phyloP scores from a whole-genome alignment of 1,139 yeast genomes.

The Magnusiomyces sp. region DNA sequence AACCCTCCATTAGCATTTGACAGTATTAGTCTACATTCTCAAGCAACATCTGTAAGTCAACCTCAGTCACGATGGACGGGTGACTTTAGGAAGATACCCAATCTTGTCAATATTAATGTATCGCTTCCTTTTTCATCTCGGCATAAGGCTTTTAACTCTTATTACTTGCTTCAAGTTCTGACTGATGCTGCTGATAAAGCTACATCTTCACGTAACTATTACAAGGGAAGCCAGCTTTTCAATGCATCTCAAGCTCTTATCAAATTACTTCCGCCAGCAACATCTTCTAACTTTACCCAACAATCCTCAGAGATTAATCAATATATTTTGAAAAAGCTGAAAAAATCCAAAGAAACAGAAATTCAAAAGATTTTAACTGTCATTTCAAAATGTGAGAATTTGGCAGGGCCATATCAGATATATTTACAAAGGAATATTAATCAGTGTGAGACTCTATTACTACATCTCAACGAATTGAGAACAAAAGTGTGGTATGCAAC shows the following conservation, averaged over 20 bases:
- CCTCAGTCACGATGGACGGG: background rate
- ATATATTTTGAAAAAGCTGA: slow-evolving; percentile 18
- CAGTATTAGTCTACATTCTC: background rate
- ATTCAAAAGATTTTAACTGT: slow-evolving; percentile 16
- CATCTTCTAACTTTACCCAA: slow-evolving; percentile 16
- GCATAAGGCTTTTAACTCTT: slow-evolving; percentile 4
- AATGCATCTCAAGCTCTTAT: slow-evolving; percentile 20
- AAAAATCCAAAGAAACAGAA: slow-evolving; percentile 17
- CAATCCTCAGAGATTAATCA: slow-evolving; percentile 20
- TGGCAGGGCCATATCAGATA: slow-evolving; percentile 20
- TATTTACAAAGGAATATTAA: slow-evolving; percentile 17
- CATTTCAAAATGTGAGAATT: slow-evolving; percentile 17
- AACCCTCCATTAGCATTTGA: too few species aligned
- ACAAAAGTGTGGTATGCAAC: slow-evolving; percentile 30
- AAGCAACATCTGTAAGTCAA: background rate
- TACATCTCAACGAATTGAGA: slow-evolving; percentile 18
- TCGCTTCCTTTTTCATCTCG: background rate
- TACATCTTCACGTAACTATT: slow-evolving; percentile 19
- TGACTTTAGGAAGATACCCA: background rate
- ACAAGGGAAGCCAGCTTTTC: slow-evolving; percentile 23
- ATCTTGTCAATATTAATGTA: background rate
- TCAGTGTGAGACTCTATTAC: slow-evolving; percentile 16
- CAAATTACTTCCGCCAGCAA: slow-evolving; percentile 19
- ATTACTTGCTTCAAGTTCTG: slow-evolving; percentile 18
- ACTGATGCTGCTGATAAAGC: slow-evolving; percentile 20